Percentiles rank a stretch among this genome's conserved stretches.
Evolutionary conservation across 345 rosid genomes (phyloP).

Genomic region (thale cress (Arabidopsis thaliana)): TAIR10.1 NC_003075.7:6474501-6475000

Average conservation of each 20-base stretch:
- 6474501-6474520: background rate
- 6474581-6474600: slow-evolving; percentile 24
- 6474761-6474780: background rate
- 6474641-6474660: slow-evolving; percentile 97
- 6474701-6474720: slow-evolving; percentile 90
- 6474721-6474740: slow-evolving; percentile 27
- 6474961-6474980: slow-evolving; percentile 60
- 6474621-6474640: background rate
- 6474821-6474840: slow-evolving; percentile 76
- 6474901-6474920: slow-evolving; percentile 92
- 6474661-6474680: slow-evolving; percentile 94
- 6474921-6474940: slow-evolving; percentile 92
- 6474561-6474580: background rate
- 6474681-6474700: slow-evolving; percentile 86
- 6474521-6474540: background rate
- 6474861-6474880: slow-evolving; percentile 83
- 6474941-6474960: slow-evolving; percentile 86
- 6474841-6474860: slow-evolving; percentile 79
- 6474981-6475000: slow-evolving; percentile 83
- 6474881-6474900: slow-evolving; percentile 82
- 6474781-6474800: background rate
- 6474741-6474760: background rate
- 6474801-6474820: slow-evolving; percentile 59
- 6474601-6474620: slow-evolving; percentile 16
- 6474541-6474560: background rate